Evolutionary conservation across 306 rosid genomes (phyloP).

Genomic region (Castanospermum australe): DNA sequence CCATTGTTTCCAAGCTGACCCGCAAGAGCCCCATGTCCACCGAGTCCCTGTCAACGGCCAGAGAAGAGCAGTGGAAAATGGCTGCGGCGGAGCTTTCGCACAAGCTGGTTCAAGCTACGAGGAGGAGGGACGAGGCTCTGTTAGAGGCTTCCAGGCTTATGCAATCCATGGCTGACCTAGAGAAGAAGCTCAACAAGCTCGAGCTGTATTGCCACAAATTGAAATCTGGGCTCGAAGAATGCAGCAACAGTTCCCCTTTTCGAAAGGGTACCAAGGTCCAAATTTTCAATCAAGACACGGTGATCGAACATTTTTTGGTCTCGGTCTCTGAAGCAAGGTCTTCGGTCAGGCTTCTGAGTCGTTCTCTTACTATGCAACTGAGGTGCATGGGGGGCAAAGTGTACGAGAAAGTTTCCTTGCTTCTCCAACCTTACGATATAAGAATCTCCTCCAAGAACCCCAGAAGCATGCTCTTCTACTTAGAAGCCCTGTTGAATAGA

Average conservation of each 20-base stretch:
- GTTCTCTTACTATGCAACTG: slow-evolving; percentile 76
- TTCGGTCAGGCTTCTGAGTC: slow-evolving; percentile 56
- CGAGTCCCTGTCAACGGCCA: slow-evolving; percentile 22
- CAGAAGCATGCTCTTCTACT: slow-evolving; percentile 53
- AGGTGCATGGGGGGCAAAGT: slow-evolving; percentile 71
- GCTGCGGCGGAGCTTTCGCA: slow-evolving; percentile 88
- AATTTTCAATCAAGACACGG: slow-evolving; percentile 6
- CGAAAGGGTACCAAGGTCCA: slow-evolving; percentile 10
- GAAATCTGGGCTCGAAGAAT: slow-evolving; percentile 80
- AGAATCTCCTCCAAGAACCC: slow-evolving; percentile 68
- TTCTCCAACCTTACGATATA: slow-evolving; percentile 74
- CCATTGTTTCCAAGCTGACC: slow-evolving; percentile 67
- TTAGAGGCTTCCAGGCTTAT: slow-evolving; percentile 80
- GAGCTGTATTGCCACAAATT: slow-evolving; percentile 73
- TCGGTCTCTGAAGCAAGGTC: slow-evolving; percentile 76
- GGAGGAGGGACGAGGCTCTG: slow-evolving; percentile 76
- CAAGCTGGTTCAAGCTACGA: slow-evolving; percentile 71
- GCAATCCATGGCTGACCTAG: slow-evolving; percentile 75
- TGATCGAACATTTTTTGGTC: slow-evolving; percentile 59
- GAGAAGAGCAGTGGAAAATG: slow-evolving; percentile 86
- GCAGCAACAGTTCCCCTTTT: slow-evolving; percentile 42
- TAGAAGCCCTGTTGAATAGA: slow-evolving; percentile 70
- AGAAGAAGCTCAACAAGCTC: slow-evolving; percentile 88
- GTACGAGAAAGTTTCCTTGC: slow-evolving; percentile 58
- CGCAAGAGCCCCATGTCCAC: slow-evolving; percentile 69